phyloP scores from a whole-genome alignment of 2,329 filamentous ascomycete species.

The Ceratocystiopsis sp. region DNA sequence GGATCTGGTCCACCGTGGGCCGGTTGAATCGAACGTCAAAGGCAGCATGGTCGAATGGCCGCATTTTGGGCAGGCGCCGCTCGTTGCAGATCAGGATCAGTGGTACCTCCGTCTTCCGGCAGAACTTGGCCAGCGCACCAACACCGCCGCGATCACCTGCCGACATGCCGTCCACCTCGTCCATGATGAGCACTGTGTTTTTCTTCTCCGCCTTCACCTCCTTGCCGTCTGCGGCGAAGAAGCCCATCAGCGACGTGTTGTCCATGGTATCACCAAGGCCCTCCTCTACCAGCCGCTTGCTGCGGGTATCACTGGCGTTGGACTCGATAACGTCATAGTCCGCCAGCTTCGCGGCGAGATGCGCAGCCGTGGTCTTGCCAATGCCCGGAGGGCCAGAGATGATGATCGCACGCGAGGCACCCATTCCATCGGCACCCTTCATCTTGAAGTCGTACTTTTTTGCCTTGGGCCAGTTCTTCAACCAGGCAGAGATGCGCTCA shows the following conservation, averaged over 20 bases:
- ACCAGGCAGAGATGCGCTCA: conserved; percentile 78
- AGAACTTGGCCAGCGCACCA: conserved; percentile 81
- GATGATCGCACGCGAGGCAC: conserved; percentile 74
- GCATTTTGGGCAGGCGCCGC: conserved; percentile 87
- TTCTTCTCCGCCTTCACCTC: conserved; percentile 67
- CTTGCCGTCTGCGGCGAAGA: conserved; percentile 72
- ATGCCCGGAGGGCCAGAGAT: conserved; percentile 92
- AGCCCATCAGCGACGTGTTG: conserved; percentile 83
- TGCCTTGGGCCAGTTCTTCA: conserved; percentile 63
- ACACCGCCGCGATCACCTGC: conserved; percentile 92
- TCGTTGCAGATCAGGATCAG: conserved; percentile 98
- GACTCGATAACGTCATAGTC: conserved; percentile 89
- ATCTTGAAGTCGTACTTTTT: conserved; percentile 70
- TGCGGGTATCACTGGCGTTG: conserved; percentile 89
- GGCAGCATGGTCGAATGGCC: conserved; percentile 77
- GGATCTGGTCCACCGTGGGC: conserved; percentile 79
- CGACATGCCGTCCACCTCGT: conserved; percentile 98
- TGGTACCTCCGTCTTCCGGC: conserved; percentile 86
- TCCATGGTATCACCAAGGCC: conserved; percentile 82
- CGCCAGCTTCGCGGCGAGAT: conserved; percentile 81
- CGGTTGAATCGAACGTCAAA: conserved; percentile 77
- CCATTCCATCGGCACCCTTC: conserved; percentile 69
- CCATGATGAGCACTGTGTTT: conserved; percentile 94
- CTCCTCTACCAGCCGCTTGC: conserved; percentile 85
- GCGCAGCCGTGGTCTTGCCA: conserved; percentile 92